phyloP scores from a whole-genome alignment of 108 stramenopile genomes.

The Nitzschia sp. region DNA sequence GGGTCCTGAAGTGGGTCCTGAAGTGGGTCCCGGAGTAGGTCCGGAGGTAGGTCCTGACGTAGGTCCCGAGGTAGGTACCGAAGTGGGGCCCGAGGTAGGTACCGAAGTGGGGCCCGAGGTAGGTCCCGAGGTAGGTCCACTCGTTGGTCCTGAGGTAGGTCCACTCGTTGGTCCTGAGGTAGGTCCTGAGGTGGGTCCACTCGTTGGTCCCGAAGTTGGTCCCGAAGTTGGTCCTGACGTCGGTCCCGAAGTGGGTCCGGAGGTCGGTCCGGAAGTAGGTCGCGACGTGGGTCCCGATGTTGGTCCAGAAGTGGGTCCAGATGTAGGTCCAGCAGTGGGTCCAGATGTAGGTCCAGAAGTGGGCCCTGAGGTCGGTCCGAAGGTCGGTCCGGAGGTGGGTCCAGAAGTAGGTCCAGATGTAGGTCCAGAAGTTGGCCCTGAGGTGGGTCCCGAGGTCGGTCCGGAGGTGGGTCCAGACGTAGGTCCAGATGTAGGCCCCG shows the following conservation, averaged over 20 bases:
- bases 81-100: conserved; percentile 5
- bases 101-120: conserved; percentile 17
- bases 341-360: too few relatives aligned
- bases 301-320: too few relatives aligned
- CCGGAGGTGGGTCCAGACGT: conserved; percentile 1
- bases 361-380: too few relatives aligned
- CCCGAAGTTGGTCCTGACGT: conserved; percentile 5
- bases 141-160: conserved; percentile 6
- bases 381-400: too few relatives aligned
- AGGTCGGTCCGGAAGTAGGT: conserved; percentile 8
- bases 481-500: conserved; percentile 1
- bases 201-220: conserved; percentile 1
- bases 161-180: conserved; percentile 5
- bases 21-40: conserved; percentile 10
- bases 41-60: conserved; percentile 3
- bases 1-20: conserved; percentile 2
- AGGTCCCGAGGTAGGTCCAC: conserved; percentile 18
- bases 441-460: background rate
- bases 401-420: conserved; percentile 10
- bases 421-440: conserved; percentile 12
- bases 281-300: conserved; percentile 16
- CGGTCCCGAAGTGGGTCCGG: conserved; percentile 1
- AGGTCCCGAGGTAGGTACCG: conserved; percentile 3
- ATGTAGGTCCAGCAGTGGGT: too few relatives aligned
- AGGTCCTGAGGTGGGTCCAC: background rate